Evolutionary conservation across 2,329 filamentous ascomycete genomes (phyloP), one percentile per base, ranked within the genome.

Genomic region (Ophiostoma triangulosporum): DNA sequence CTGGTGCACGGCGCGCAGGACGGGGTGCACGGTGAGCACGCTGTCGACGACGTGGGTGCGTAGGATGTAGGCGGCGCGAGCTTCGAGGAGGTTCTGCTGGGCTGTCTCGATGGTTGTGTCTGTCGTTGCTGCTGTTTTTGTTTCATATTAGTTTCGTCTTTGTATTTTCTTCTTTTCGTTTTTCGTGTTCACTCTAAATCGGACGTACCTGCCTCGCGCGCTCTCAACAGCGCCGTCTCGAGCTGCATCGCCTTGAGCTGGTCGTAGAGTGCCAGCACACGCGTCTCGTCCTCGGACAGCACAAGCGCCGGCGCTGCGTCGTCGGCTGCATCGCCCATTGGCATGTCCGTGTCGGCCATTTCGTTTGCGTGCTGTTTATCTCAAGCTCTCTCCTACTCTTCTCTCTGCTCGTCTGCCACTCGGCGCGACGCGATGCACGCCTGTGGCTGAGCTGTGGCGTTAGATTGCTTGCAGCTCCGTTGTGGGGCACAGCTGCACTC

Each of bases 1-100:
- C 56, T 77, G 71, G 64, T 94, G 86, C 36, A 91, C 80, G 6
- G 88, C 84, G 62, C 86, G 87, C 54, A 94, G 70, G 38, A 86
- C 81, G 7, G 88, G 87, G 61, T 88, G 84, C 54, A 82, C 81
- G 60, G 80, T 79, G 59, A 93, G 68, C 52, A 87, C 80, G 48
- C 76, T 80, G 57, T 85, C 80, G 22, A 83, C 73, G 22, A 86
- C 81, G 57, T 80, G 80, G 64, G 83, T 83, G 58, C 80, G 80
- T 54, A 91, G 72, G 38, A 80, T 74, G 66, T 87, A 86, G 55
- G 75, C 74, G 53, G 86, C 81, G 62, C 81, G 81, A 26, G 86
- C 80, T 60, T 88, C 77, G 29, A 91, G 72, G 22, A 87, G 75
- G 50, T 81, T 80, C 52, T 74, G 73, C 65, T 88, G 80, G 6